Base-by-base conservation (phyloP, 179 eudicot species). In the Patellifolia procumbens region DNA sequence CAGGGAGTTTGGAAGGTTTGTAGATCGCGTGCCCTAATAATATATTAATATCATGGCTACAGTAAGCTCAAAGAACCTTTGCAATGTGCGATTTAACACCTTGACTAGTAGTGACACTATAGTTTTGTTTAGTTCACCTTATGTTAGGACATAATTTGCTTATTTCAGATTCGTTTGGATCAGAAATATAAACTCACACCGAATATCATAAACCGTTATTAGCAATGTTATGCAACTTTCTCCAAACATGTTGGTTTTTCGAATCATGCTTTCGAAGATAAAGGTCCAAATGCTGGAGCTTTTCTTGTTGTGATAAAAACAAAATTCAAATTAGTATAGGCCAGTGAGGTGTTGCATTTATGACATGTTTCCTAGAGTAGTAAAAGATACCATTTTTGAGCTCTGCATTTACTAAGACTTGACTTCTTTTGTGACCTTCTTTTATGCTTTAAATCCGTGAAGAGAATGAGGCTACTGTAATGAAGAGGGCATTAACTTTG, bases 321-420 rank as follows among this genome's bases (percentile, higher is more conserved):
- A 68, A 74, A 81, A 58, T 73, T 77, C 31, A 55, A 46, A 49
- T 49, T 55, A 67, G 66, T 75, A 15, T 24, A n/a, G 59, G 15
- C 24, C 53, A 46, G 24, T 55, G 80, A 80, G 86, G 81, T 74
- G 78, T 62, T 74, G 77, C 78, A 82, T 82, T 85, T 71, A 85
- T 85, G 86, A 68, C 64, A 49, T 74, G 68, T 74, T 75, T 73
- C 48, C 51, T 51, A 42, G 74, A 35, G 31, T 26, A 24, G 49
- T 70, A 48, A 73, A 73, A 24, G 16, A 43, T 77, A 11, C 61
- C 53, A 56, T 69, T 64, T 55, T 52, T 55, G 59, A 49, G 63
- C 49, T 49, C 26, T 24, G 78, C 88, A 83, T 83, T 85, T 72
- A 81, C 79, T 67, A 39, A 62, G 19, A 73, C 76, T 68, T 81